phyloP scores from a whole-genome alignment of 2,329 filamentous ascomycete genomes.

The Trichophyton verrucosum region DNA sequence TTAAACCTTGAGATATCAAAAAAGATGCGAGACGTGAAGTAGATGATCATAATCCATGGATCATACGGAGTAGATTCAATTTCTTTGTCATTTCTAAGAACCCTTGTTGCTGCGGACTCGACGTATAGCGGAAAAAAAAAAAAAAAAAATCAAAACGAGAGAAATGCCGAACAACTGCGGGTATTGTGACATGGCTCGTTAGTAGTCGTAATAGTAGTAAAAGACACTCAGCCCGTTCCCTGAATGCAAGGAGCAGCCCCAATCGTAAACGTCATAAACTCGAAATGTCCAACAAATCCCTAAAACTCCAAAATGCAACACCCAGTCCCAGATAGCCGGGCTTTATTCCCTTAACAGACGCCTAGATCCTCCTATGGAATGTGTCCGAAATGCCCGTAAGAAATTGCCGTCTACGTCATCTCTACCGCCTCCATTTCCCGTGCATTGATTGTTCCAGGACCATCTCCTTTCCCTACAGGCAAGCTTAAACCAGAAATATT shows the following conservation, averaged over 20 bases:
- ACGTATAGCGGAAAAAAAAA: not conserved
- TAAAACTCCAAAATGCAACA: not conserved
- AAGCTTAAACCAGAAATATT: constrained; percentile 36
- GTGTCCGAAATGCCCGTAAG: not conserved
- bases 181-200: not conserved
- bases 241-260: not conserved
- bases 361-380: not conserved
- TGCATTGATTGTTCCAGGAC: constrained; percentile 18
- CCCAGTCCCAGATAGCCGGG: not conserved
- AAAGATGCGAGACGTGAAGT: not conserved
- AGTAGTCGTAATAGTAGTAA: not conserved
- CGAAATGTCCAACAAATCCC: not conserved
- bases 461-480: constrained; percentile 22
- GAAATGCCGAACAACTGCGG: not conserved
- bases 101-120: not conserved
- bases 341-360: not conserved
- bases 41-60: too few relatives aligned
- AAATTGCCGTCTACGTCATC: constrained; percentile 32
- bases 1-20: not conserved
- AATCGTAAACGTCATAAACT: not conserved
- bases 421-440: constrained; percentile 36
- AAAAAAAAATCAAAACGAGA: not conserved
- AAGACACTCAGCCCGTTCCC: not conserved
- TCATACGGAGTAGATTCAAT: not conserved
- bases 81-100: not conserved